A percentile compares a stretch with the other conserved stretches of the same genome.
phyloP scores from a whole-genome alignment of 768 basidiomycete genomes.

The Tulasnella calospora region DNA sequence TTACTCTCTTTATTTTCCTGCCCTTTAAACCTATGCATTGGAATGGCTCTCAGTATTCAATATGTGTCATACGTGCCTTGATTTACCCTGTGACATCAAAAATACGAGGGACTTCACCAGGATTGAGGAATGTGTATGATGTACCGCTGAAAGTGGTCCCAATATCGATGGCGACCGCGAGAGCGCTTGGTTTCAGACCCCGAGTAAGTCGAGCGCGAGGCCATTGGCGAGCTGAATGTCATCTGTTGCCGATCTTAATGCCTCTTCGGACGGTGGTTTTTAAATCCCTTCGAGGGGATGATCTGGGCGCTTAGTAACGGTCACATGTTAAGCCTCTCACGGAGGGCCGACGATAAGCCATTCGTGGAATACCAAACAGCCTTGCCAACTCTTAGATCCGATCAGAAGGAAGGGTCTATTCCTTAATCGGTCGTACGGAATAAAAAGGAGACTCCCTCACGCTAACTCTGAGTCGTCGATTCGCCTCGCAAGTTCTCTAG shows the following conservation, averaged over 20 bases:
- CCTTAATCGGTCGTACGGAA: no score
- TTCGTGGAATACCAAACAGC: neutral
- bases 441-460: no score
- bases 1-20: neutral
- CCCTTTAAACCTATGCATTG: neutral
- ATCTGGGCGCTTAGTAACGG: neutral
- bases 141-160: constrained; percentile 24
- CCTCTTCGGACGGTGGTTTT: neutral
- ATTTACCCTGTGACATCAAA: constrained; percentile 11
- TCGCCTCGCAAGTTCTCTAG: no score
- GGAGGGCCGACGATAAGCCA: neutral
- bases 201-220: neutral
- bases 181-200: neutral
- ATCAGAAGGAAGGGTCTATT: no score
- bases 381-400: no score
- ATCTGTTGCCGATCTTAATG: neutral
- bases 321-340: neutral
- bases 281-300: neutral
- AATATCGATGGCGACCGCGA: constrained; percentile 24
- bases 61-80: neutral
- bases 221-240: neutral
- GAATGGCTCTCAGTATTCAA: neutral
- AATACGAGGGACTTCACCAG: constrained; percentile 1
- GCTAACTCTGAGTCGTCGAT: no score
- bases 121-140: constrained; percentile 21